Evolutionary conservation across 169 alveolate species (phyloP).

Genomic region (Plasmodium coatneyi): DNA sequence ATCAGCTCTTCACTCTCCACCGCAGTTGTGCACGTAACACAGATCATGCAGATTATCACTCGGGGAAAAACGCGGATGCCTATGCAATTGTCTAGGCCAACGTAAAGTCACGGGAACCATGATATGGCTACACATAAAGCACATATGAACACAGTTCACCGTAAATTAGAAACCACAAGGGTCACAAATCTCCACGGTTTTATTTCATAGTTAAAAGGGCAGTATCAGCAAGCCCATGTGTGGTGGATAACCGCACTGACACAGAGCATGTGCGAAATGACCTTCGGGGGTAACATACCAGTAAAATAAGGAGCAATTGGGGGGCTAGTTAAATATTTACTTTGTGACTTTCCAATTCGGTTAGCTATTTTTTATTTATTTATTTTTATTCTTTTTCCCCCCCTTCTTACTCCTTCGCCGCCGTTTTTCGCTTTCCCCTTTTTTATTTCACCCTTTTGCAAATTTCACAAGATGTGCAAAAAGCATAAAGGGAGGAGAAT

Average conservation of each 20-base stretch:
- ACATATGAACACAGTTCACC: background rate
- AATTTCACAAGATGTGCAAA: constrained; percentile 1
- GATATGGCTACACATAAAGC: background rate
- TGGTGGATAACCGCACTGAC: background rate
- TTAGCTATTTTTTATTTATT: background rate
- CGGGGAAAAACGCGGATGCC: background rate
- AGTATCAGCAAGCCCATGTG: background rate
- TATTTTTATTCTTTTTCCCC: background rate
- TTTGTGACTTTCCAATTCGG: background rate
- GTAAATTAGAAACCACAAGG: background rate
- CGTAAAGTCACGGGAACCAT: background rate
- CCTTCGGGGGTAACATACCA: background rate
- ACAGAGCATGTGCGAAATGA: background rate
- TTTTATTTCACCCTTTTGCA: background rate
- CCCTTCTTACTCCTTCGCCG: background rate
- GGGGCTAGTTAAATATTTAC: background rate
- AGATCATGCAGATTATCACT: background rate
- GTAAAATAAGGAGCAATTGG: background rate
- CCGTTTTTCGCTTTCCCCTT: background rate
- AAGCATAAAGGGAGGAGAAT: background rate
- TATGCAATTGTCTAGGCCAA: background rate
- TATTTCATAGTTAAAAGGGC: background rate
- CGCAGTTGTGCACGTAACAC: background rate
- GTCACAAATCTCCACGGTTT: background rate
- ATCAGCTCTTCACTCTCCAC: background rate